These are phyloP conservation scores for Fusarium cicatricum DNA, from an alignment of 2,329 filamentous ascomycete species.

Conservation along the genomic window DNA sequence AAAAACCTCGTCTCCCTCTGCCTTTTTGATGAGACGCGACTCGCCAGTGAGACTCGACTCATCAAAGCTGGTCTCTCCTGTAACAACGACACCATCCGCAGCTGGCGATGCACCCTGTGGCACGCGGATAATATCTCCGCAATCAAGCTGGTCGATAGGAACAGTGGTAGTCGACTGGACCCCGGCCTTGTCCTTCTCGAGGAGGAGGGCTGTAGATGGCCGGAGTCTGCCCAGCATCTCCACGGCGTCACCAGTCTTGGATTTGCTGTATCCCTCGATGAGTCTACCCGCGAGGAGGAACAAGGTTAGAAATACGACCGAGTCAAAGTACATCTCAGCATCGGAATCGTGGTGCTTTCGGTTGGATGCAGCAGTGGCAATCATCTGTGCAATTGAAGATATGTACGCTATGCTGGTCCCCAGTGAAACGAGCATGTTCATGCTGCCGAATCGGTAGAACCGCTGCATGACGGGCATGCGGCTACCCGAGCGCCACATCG, in stretches of 20 bases:
- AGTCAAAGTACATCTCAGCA: constrained; percentile 80
- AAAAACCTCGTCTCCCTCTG: constrained; percentile 69
- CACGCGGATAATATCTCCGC: constrained; percentile 77
- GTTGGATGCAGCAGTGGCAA: constrained; percentile 62
- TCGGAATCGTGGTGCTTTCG: constrained; percentile 25
- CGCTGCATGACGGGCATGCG: constrained; percentile 75
- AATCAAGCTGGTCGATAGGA: constrained; percentile 75
- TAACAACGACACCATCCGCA: constrained; percentile 75
- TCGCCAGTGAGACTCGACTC: constrained; percentile 91
- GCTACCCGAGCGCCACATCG: constrained; percentile 80
- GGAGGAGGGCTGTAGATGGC: constrained; percentile 77
- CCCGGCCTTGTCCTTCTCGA: constrained; percentile 55
- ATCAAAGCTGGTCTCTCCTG: constrained; percentile 76
- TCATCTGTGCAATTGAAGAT: constrained; percentile 80
- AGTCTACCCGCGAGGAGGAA: constrained; percentile 81
- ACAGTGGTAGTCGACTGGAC: constrained; percentile 52
- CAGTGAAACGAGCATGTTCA: constrained; percentile 92
- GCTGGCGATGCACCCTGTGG: constrained; percentile 84
- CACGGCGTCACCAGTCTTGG: constrained; percentile 87
- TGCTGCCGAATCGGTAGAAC: constrained; percentile 94
- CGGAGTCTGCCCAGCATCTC: constrained; percentile 79
- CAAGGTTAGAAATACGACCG: constrained; percentile 89
- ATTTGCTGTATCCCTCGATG: constrained; percentile 90
- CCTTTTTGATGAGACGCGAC: constrained; percentile 72
- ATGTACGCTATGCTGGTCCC: constrained; percentile 90